Evolutionary conservation across 768 basidiomycete species (phyloP), one percentile per base, ranked within the genome.

Genomic region (Tephrocybe sp.): DNA sequence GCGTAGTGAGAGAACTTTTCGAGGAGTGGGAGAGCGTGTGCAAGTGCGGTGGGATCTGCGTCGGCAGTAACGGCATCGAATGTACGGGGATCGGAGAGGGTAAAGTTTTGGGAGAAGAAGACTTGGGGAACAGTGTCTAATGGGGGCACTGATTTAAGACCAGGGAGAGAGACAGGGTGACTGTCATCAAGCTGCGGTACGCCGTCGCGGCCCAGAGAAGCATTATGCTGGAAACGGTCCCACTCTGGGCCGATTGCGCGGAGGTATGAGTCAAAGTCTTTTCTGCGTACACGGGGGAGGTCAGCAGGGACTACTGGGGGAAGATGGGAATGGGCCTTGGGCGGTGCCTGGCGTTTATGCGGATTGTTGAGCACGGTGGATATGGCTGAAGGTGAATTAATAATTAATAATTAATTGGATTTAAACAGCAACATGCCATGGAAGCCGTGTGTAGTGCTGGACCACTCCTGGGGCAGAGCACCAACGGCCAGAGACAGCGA

Each of bases 351-450:
- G 28, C 76, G 79, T 68, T 86, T 89, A 61, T 87, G 85, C 1
- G 95, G 95, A 60, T 89, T 93, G 60, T 94, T 94, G 44, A 97
- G 79, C 22, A 97, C 90, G 15, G 91, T 94, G 8, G 94, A 95
- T 55, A 97, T 94, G 31, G 93, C 95, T 97, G 64, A 31, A 26
- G 46, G 9, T 38, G 36, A 19, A 15, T 32, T 9, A 40, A 13
- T 53, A 22, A 44, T 50, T 21, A 35, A 36, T 38, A 39, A 3
- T n/a, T n/a, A 32, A 7, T 3, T n/a, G 11, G 34, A 16, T 21
- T 24, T 38, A 38, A 32, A 34, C 21, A 42, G 15, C 43, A 24
- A 67, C 81, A 49, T 64, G 90, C 92, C 92, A 64, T 96, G 89
- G 71, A 96, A 95, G 7, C 93, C 93, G 58, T 91, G 86, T 37